Percentiles rank a stretch among this genome's conserved stretches.
These are phyloP conservation scores for Angomonas deanei DNA, from an alignment of 208 protist genomes.

Conservation along the genomic window DNA sequence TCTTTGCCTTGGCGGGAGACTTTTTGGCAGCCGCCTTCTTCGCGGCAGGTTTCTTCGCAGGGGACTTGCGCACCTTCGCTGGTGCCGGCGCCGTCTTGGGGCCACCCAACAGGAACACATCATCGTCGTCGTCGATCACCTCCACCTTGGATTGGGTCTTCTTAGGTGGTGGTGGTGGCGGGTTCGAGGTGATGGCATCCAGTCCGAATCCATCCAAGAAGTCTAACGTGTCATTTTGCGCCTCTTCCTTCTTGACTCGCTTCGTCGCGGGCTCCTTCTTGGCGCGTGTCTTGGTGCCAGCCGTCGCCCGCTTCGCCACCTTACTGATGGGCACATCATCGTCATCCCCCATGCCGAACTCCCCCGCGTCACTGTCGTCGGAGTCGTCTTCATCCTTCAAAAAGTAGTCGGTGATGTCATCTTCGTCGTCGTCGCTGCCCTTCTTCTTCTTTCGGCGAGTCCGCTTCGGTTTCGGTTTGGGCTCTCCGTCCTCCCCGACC, in stretches of 20 bases:
- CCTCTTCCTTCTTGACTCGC: conserved; percentile 7
- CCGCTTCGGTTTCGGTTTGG: conserved; percentile 25
- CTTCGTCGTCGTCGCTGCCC: conserved; percentile 47
- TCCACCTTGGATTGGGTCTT: not conserved
- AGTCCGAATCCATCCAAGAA: conserved; percentile 77
- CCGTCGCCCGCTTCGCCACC: not conserved
- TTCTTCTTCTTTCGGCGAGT: conserved; percentile 28
- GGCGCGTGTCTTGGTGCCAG: conserved; percentile 6
- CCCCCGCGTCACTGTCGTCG: conserved; percentile 22
- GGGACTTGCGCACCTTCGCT: not conserved
- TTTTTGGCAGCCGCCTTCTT: conserved; percentile 10
- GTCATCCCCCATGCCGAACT: conserved; percentile 15
- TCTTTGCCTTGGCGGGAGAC: conserved; percentile 5
- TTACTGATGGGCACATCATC: conserved; percentile 13
- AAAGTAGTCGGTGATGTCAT: conserved; percentile 25
- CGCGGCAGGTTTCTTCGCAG: not conserved
- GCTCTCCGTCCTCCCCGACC: conserved; percentile 7
- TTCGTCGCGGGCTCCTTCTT: conserved; percentile 14
- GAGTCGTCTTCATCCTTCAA: conserved; percentile 18
- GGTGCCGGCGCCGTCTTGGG: not conserved
- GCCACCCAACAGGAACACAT: conserved; percentile 25
- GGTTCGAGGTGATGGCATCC: conserved; percentile 35
- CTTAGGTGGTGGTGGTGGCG: not conserved
- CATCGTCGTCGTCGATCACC: conserved; percentile 18
- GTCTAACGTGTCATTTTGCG: conserved; percentile 41